Conservation (phyloP, 2,329 filamentous ascomycete genomes). For the Zalaria sp. region DNA sequence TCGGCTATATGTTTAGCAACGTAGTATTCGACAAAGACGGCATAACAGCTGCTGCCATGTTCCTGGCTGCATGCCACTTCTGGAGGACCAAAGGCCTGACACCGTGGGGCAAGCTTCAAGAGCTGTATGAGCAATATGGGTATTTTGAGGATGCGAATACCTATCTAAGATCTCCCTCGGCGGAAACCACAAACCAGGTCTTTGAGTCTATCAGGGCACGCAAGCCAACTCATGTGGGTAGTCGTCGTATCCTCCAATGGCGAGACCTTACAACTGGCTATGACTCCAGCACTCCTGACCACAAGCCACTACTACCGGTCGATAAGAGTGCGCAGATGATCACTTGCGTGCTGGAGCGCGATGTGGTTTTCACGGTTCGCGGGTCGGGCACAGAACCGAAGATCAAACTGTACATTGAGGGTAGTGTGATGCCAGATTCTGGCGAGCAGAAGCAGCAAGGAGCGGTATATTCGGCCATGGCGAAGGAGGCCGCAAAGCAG, state of each 20-base stretch:
- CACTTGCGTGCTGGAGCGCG: constrained; percentile 42
- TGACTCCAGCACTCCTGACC: constrained; percentile 40
- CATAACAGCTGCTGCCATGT: constrained; percentile 45
- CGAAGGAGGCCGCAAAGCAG: constrained; percentile 28
- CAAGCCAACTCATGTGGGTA: constrained; percentile 26
- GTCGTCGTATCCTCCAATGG: constrained; percentile 41
- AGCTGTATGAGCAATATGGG: constrained; percentile 43
- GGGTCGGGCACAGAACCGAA: constrained; percentile 53
- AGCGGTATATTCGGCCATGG: constrained; percentile 24
- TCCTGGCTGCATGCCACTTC: constrained; percentile 38
- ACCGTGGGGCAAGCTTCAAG: constrained; percentile 41
- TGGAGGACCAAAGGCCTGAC: constrained; percentile 41
- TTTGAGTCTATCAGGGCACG: constrained; percentile 38
- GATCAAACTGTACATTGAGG: constrained; percentile 47
- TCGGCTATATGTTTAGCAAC: constrained; percentile 51
- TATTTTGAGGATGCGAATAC: constrained; percentile 50
- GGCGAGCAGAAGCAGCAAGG: neutral
- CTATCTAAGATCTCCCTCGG: constrained; percentile 45
- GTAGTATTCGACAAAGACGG: constrained; percentile 53
- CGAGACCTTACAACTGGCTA: constrained; percentile 47
- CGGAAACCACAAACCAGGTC: constrained; percentile 36
- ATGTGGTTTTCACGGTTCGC: constrained; percentile 44
- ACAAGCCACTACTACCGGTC: constrained; percentile 40
- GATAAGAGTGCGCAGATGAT: constrained; percentile 49
- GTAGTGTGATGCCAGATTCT: constrained; percentile 10